Evolutionary conservation across 1,284 basidiomycete species (phyloP), one percentile per base, ranked within the genome.

Genomic region (Naganishia liquefaciens): DNA sequence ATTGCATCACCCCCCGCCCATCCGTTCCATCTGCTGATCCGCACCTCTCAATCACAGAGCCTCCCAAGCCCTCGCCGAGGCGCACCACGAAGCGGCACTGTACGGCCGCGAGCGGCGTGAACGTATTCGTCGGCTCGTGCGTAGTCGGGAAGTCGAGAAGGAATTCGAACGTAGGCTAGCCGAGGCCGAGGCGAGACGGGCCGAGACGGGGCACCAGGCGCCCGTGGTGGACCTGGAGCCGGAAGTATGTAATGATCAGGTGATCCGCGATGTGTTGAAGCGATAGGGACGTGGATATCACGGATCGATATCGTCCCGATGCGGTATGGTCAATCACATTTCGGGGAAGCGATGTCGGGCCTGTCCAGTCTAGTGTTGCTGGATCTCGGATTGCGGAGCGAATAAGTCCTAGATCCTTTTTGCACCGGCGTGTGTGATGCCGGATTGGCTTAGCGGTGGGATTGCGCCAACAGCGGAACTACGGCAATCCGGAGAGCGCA

Each of bases 61-160:
- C 0, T 77, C 78, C 2, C 71, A 75, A 43, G 74, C 76, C 1
- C 66, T 78, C 1, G 77, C 75, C 0, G 72, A 75, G 54, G 78
- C 78, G 0, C 67, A 75, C 23, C 67, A 70, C 30, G 78, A 79
- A 65, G 78, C 78, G 3, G 71, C 71, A 7, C 57, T 73, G 21
- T 71, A 74, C 53, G 78, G 78, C 15, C 70, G 68, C n/a, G 72
- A 73, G 46, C 72, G 77, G 10, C 65, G 76, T 13, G 78, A 79
- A 55, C 66, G 69, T 52, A 77, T 79, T 58, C 70, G 74, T 30
- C 70, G 76, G 1, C 63, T 74, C 25, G 76, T 79, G 0, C 68
- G 74, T 6, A 73, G 76, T 65, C 67, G 64, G 7, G 70, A 73
- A 51, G 72, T 76, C 10, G 52, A 78, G 44, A 66, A 63, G 44